Base-by-base conservation (phyloP, 2,329 filamentous ascomycete genomes). In the Geoglossum cookeanum region DNA sequence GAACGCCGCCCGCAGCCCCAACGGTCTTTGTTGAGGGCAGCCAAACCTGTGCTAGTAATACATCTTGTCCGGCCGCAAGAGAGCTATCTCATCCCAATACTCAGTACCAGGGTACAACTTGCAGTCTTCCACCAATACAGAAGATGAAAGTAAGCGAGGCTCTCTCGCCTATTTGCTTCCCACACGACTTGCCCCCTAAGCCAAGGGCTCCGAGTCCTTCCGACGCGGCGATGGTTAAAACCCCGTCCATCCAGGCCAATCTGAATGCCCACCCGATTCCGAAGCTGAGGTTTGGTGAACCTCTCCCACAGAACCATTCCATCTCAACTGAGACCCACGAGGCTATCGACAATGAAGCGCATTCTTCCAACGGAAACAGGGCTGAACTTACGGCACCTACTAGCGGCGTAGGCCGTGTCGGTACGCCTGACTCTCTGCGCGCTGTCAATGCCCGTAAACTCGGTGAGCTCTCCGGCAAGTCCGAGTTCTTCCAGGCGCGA, bases 201-300 rank as follows among this genome's bases (percentile, higher is more conserved):
- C 9, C 32, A 22, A 53, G 68, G 52, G 62, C 65, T 13, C 64
- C 67, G 49, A 70, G 68, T 61, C 69, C 68, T 54, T 70, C 68
- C 7, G 68, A 70, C 59, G 68, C 68, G 22, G 68, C 68, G 48
- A 67, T 70, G 65, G 66, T 65, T 22, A 70, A 69, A 57, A 58
- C 61, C 39, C 55, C 58, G 11, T 17, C 47, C 53, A 55, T 57
- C 33, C 55, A 57, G 17, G 29, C 49, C 32, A 53, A 37, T 4
- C 49, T 11, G 2, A 53, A 35, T 22, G 30, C 17, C 9, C 9
- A 22, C 29, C 4, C 49, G 15, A 9, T 53, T n/a, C 11, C 32
- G 33, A 33, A 53, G 11, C 30, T 37, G 7, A 22, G 30, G 9
- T 37, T 17, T 17, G 7, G n/a, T 6, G 29, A 53, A n/a, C 32